Conservation (phyloP, 805 yeast species). For the Ogataea methanolica region DNA sequence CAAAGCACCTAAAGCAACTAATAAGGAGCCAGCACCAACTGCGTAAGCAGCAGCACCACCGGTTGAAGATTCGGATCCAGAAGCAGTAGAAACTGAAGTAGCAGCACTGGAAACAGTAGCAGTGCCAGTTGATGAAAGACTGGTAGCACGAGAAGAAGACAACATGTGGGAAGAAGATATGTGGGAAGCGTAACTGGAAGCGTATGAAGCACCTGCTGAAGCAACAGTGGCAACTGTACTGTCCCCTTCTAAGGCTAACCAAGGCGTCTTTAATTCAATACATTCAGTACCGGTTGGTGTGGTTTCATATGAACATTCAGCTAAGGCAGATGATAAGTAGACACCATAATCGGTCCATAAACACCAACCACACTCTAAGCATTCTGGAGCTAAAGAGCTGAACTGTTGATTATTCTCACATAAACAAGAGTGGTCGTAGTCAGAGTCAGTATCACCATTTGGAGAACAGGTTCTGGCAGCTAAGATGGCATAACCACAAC, state of each 20-base stretch:
- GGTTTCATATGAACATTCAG: conserved; percentile 24
- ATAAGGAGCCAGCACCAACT: conserved; percentile 16
- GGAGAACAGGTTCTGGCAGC: conserved; percentile 30
- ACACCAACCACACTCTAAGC: conserved; percentile 37
- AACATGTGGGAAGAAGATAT: not conserved
- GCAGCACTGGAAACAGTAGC: conserved; percentile 1
- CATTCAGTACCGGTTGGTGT: conserved; percentile 31
- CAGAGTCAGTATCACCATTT: conserved; percentile 19
- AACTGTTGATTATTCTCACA: conserved; percentile 27
- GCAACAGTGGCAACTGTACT: not conserved
- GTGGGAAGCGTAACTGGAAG: not conserved
- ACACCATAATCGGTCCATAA: conserved; percentile 31
- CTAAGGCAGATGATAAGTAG: conserved; percentile 26
- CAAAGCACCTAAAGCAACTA: conserved; percentile 16
- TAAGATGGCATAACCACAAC: conserved; percentile 30
- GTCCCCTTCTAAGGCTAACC: not conserved
- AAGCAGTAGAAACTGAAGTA: conserved; percentile 1
- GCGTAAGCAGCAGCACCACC: conserved; percentile 11
- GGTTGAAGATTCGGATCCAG: conserved; percentile 4
- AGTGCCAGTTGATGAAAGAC: conserved; percentile 1
- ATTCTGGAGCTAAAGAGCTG: conserved; percentile 20
- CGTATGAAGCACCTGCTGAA: not conserved
- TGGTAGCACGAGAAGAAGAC: not conserved
- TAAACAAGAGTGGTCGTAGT: conserved; percentile 28
- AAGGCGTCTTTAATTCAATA: conserved; percentile 6